Conservation (phyloP, 768 basidiomycete genomes). For the Strobilomyces dryophilus region DNA sequence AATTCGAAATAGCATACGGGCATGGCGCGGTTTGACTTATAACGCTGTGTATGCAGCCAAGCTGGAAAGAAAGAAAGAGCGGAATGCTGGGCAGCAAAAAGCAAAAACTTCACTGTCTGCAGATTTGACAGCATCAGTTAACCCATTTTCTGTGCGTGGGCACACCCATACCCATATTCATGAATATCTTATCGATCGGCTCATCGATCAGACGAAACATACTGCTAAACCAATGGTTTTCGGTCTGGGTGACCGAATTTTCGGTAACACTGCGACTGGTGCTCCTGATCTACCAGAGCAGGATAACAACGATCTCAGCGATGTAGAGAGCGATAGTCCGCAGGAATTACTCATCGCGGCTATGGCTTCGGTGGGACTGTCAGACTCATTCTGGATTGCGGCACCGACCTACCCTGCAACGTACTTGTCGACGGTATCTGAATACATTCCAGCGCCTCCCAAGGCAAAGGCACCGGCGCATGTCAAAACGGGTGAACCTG, state of each 20-base stretch:
- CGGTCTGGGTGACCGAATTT: conserved; percentile 65
- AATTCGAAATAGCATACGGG: conserved; percentile 55
- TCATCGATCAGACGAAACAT: conserved; percentile 22
- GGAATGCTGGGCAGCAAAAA: conserved; percentile 37
- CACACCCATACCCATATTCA: background rate
- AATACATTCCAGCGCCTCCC: conserved; percentile 61
- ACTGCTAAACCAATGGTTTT: conserved; percentile 35
- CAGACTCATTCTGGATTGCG: conserved; percentile 61
- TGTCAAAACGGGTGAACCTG: conserved; percentile 38
- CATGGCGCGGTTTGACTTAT: conserved; percentile 71
- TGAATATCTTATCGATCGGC: background rate
- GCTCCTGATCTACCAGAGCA: conserved; percentile 14
- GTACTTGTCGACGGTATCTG: conserved; percentile 71
- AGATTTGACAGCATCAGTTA: conserved; percentile 35
- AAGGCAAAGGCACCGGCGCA: conserved; percentile 44
- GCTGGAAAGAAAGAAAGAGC: conserved; percentile 52
- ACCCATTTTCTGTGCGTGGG: conserved; percentile 69
- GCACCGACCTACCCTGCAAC: conserved; percentile 63
- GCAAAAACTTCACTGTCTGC: conserved; percentile 30
- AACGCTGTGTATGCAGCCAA: conserved; percentile 75
- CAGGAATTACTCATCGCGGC: conserved; percentile 54
- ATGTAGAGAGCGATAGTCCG: conserved; percentile 35
- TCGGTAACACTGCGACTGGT: conserved; percentile 37
- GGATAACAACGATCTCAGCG: conserved; percentile 25
- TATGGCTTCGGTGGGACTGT: conserved; percentile 49